Conservation (phyloP, 176 grass and related monocot genomes). For the Leersia perrieri region DNA sequence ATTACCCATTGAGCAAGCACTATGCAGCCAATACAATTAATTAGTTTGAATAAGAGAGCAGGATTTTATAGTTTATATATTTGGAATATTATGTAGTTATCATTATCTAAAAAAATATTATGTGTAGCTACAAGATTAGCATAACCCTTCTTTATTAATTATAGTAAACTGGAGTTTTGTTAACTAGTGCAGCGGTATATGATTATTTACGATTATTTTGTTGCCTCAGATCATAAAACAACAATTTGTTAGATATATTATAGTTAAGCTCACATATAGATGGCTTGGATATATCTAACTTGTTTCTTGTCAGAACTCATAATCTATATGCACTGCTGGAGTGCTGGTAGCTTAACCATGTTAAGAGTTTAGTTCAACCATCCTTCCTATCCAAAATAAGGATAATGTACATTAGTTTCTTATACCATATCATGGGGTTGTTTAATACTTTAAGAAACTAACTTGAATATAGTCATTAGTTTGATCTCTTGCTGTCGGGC, state of each 20-base stretch:
- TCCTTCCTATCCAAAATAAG: slow-evolving; percentile 11
- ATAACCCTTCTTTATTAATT: neutral
- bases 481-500: neutral
- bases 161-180: neutral
- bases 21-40: neutral
- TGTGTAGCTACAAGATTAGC: neutral
- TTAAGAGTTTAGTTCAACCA: neutral
- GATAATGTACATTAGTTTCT: neutral
- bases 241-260: neutral
- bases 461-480: neutral
- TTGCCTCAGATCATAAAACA: neutral
- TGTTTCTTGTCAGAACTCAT: neutral
- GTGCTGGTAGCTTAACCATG: neutral
- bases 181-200: neutral
- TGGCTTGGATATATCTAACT: neutral
- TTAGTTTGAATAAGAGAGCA: neutral
- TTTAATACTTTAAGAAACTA: slow-evolving; percentile 17
- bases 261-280: neutral
- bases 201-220: neutral
- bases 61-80: neutral
- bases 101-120: neutral
- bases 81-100: neutral
- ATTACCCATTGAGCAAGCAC: neutral
- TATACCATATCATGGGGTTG: neutral
- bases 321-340: neutral